phyloP scores from a whole-genome alignment of 2,329 filamentous ascomycete species.

The Penicillium concentricum region DNA sequence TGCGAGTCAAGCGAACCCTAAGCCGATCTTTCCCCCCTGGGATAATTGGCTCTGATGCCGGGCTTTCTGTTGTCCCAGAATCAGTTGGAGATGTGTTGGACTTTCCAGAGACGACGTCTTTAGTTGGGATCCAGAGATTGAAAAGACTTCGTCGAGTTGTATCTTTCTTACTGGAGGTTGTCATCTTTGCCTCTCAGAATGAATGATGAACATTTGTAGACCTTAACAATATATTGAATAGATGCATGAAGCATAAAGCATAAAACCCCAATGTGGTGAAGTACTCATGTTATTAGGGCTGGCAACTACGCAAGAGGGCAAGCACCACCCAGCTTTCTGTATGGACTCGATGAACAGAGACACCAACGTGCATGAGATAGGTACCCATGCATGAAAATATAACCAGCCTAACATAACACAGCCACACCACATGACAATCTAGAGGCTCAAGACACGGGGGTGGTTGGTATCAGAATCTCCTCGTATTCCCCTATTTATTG shows the following conservation, averaged over 20 bases:
- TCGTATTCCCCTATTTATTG: neutral
- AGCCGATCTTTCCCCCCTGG: conserved; percentile 27
- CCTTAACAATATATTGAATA: conserved; percentile 1
- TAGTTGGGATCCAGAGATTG: conserved; percentile 22
- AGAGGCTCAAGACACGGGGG: neutral
- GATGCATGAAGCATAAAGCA: neutral
- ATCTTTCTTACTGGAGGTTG: conserved; percentile 16
- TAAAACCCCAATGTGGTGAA: neutral
- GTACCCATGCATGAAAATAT: neutral
- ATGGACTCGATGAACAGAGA: neutral
- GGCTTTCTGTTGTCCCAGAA: conserved; percentile 28
- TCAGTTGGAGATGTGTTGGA: conserved; percentile 14
- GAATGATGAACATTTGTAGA: neutral
- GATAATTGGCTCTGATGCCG: conserved; percentile 21
- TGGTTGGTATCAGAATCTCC: neutral
- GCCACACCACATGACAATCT: neutral
- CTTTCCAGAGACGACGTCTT: conserved; percentile 17
- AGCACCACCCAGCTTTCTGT: neutral
- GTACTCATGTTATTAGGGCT: neutral
- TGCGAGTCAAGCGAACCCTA: conserved; percentile 32
- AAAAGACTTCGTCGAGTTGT: conserved; percentile 27
- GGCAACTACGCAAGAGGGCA: neutral
- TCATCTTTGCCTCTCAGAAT: conserved; percentile 18
- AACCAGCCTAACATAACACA: neutral
- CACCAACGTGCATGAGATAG: neutral